Evolutionary conservation across 176 grass and related monocot genomes (phyloP).

Genomic region (Carex scoparia): DNA sequence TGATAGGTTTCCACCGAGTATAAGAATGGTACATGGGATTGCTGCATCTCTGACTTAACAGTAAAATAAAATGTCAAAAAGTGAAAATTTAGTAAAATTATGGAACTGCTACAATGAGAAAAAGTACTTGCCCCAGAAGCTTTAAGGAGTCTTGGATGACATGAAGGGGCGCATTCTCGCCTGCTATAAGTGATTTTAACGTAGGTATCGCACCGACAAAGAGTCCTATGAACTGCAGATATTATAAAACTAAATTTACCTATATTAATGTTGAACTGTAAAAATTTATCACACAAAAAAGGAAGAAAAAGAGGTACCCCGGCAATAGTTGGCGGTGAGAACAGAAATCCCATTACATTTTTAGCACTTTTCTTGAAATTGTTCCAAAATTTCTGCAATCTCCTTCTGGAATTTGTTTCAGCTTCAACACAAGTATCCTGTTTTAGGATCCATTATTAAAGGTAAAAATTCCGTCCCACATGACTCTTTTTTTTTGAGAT

Average conservation of each 20-base stretch:
- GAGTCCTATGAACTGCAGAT: conserved; percentile 39
- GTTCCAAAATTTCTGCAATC: neutral
- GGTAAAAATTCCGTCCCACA: neutral
- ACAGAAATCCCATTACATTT: conserved; percentile 13
- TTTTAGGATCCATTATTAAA: neutral
- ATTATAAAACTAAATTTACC: neutral
- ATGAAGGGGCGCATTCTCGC: conserved; percentile 29
- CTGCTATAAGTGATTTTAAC: conserved; percentile 39
- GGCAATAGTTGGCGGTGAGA: conserved; percentile 50
- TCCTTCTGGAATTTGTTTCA: neutral
- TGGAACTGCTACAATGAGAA: neutral
- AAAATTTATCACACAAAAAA: neutral
- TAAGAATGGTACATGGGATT: conserved; percentile 54
- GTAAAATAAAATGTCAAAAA: neutral
- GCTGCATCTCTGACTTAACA: conserved; percentile 34
- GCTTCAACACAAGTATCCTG: conserved; percentile 7
- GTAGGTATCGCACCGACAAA: conserved; percentile 21
- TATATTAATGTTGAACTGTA: neutral
- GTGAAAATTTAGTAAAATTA: neutral
- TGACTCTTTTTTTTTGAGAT: neutral
- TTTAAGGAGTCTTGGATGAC: conserved; percentile 38
- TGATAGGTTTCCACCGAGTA: conserved; percentile 59
- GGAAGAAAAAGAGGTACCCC: conserved; percentile 25
- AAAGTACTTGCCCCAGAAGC: conserved; percentile 31
- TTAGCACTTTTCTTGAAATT: conserved; percentile 12